These are phyloP conservation scores for Triticum turgidum DNA, from an alignment of 176 grass and related monocot genomes.

Conservation along the genomic window DNA sequence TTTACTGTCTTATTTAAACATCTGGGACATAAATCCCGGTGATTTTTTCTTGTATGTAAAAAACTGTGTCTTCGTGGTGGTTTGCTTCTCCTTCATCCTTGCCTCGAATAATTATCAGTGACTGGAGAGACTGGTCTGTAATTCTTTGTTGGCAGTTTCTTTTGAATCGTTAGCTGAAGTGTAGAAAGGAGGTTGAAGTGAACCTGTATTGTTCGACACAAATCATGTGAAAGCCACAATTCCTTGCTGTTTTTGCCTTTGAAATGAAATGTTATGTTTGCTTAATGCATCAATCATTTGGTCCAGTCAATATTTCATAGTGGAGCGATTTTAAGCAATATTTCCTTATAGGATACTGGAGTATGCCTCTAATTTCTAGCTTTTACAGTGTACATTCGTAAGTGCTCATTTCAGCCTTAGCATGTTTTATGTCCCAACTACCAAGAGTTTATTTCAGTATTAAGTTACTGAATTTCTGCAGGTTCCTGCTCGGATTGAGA, in stretches of 20 bases:
- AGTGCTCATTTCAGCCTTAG: not conserved
- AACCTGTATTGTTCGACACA: not conserved
- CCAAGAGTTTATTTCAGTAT: constrained; percentile 1
- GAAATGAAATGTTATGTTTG: constrained; percentile 14
- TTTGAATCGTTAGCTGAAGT: not conserved
- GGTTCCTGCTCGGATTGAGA: constrained; percentile 96
- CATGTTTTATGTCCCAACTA: constrained; percentile 5
- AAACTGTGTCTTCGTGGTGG: not conserved
- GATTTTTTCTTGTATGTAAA: not conserved
- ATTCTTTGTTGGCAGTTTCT: not conserved
- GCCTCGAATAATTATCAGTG: not conserved
- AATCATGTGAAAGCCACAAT: not conserved
- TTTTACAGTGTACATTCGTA: constrained; percentile 5
- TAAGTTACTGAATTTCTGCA: constrained; percentile 40
- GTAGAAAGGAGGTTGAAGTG: not conserved
- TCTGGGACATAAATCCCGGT: not conserved
- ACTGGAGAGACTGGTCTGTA: not conserved
- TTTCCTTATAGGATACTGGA: not conserved
- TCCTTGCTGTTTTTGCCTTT: not conserved
- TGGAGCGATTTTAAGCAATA: not conserved
- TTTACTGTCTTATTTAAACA: not conserved
- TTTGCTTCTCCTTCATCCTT: not conserved
- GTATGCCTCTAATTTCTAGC: not conserved
- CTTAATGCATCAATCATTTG: not conserved
- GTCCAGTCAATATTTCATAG: not conserved